phyloP scores from a whole-genome alignment of 1,139 yeast species.

The Pichia sp. region DNA sequence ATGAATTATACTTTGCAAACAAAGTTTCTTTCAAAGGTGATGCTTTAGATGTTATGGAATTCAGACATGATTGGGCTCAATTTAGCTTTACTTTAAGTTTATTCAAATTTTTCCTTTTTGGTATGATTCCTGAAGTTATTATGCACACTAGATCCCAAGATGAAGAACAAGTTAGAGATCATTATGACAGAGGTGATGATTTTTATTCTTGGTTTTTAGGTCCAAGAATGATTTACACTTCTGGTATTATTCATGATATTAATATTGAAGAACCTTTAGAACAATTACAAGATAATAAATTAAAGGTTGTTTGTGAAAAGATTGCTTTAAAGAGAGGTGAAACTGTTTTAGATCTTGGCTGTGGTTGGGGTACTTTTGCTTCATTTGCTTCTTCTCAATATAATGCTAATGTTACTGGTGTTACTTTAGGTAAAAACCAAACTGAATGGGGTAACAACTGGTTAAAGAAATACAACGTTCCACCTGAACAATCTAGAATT shows the following conservation, averaged over 20 bases:
- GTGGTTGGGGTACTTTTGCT: conserved; percentile 97
- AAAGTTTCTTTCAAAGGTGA: conserved; percentile 89
- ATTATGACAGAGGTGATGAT: conserved; percentile 95
- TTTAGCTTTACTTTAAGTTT: conserved; percentile 74
- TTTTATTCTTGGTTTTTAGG: conserved; percentile 93
- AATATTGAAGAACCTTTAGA: conserved; percentile 71
- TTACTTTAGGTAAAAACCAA: conserved; percentile 85
- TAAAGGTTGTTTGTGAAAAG: conserved; percentile 83
- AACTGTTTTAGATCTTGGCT: conserved; percentile 74
- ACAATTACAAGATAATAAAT: conserved; percentile 84
- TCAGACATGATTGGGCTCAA: conserved; percentile 86
- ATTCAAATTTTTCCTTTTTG: conserved; percentile 76
- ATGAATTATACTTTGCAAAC: conserved; percentile 76
- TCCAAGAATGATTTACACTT: conserved; percentile 90
- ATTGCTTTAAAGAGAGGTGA: conserved; percentile 71
- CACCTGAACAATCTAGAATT: conserved; percentile 63
- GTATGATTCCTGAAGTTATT: conserved; percentile 90
- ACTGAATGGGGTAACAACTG: conserved; percentile 82
- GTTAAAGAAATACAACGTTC: conserved; percentile 62
- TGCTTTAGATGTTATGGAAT: conserved; percentile 75
- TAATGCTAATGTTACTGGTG: conserved; percentile 84
- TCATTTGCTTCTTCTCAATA: conserved; percentile 76
- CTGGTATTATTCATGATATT: conserved; percentile 76
- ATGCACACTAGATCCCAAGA: conserved; percentile 90
- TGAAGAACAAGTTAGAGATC: conserved; percentile 94